A percentile compares a stretch with the other conserved stretches of the same genome.
Evolutionary conservation across 192 early-diverging fungal species (phyloP).

Genomic region (Funneliformis geosporum): DNA sequence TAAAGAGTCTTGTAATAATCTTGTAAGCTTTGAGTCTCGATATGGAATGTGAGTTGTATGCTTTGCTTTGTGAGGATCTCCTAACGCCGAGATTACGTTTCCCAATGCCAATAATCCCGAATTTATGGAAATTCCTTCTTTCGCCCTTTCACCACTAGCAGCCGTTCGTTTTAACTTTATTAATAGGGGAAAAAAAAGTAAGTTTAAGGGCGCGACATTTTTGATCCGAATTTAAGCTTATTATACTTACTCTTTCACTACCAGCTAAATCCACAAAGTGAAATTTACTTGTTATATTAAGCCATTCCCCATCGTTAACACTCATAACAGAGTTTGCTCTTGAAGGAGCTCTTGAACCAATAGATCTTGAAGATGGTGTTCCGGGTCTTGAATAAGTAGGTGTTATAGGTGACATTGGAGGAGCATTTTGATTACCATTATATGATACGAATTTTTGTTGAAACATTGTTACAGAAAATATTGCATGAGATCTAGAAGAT

Average conservation of each 20-base stretch:
- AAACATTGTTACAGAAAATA: constrained; percentile 86
- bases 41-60: constrained; percentile 80
- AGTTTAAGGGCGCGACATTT: not conserved
- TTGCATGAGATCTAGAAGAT: constrained; percentile 94
- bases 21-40: constrained; percentile 93
- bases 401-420: constrained; percentile 28
- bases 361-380: constrained; percentile 30
- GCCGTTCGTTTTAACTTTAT: constrained; percentile 81
- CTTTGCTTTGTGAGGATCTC: constrained; percentile 63
- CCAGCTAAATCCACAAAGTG: constrained; percentile 99
- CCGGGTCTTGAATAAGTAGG: constrained; percentile 12
- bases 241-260: constrained; percentile 71
- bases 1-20: constrained; percentile 92
- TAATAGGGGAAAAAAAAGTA: not conserved
- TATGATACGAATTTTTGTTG: constrained; percentile 66
- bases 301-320: constrained; percentile 56
- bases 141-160: constrained; percentile 87
- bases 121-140: constrained; percentile 97
- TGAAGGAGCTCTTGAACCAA: constrained; percentile 17
- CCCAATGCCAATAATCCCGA: constrained; percentile 92
- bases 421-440: constrained; percentile 27
- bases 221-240: not conserved
- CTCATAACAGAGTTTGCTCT: constrained; percentile 13
- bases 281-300: constrained; percentile 82
- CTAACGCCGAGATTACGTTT: constrained; percentile 95